These are phyloP conservation scores for Aristolochia fimbriata DNA, from an alignment of 164 flowering plant species.

Conservation along the genomic window DNA sequence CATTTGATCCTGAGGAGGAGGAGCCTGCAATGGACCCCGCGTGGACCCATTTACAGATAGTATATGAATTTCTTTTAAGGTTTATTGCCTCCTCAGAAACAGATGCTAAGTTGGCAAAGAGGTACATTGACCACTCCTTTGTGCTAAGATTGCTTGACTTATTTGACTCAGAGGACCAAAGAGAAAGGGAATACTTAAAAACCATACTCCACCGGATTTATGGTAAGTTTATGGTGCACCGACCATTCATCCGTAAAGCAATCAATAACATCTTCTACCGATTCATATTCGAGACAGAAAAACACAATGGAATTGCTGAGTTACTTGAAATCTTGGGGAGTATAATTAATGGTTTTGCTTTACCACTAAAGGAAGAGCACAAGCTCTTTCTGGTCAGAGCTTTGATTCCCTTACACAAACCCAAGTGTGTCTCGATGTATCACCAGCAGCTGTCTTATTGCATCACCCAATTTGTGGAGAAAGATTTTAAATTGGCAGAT, in stretches of 20 bases:
- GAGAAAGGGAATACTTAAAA: constrained; percentile 81
- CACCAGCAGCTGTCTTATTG: constrained; percentile 84
- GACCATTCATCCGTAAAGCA: constrained; percentile 71
- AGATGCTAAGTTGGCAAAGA: constrained; percentile 76
- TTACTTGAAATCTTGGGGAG: constrained; percentile 75
- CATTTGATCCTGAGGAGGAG: constrained; percentile 62
- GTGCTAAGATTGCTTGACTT: constrained; percentile 68
- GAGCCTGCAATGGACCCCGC: constrained; percentile 64
- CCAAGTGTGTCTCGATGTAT: constrained; percentile 59
- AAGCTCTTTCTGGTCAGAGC: constrained; percentile 73
- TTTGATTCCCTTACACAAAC: constrained; percentile 77
- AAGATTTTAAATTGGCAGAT: constrained; percentile 70
- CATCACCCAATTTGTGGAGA: constrained; percentile 76
- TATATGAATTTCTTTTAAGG: constrained; percentile 61
- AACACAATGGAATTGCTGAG: constrained; percentile 72
- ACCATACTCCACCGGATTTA: constrained; percentile 69
- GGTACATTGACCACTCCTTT: constrained; percentile 70
- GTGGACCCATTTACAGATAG: constrained; percentile 81
- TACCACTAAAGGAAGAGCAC: constrained; percentile 82
- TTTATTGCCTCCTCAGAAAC: constrained; percentile 69
- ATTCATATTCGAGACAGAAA: constrained; percentile 69
- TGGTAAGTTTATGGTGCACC: constrained; percentile 82
- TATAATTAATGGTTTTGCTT: constrained; percentile 74
- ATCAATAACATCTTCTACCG: constrained; percentile 65
- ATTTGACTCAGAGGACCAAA: constrained; percentile 75